These are phyloP conservation scores for Aquilaria malaccensis DNA, from an alignment of 345 rosid genomes.

Conservation along the genomic window DNA sequence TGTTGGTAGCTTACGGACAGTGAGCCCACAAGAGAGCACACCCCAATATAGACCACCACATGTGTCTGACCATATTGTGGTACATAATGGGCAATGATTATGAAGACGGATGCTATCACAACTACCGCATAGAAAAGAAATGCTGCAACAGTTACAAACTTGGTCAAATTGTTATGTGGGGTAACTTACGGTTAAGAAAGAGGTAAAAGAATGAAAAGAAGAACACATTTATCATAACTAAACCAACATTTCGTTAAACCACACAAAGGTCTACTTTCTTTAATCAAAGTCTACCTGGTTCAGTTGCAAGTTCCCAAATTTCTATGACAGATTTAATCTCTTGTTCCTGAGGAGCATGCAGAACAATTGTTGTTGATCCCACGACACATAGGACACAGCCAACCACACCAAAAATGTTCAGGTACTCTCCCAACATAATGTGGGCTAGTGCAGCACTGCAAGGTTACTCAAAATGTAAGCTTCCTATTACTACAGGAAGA, in stretches of 20 bases:
- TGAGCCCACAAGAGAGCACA: conserved; percentile 92
- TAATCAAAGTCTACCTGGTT: conserved; percentile 51
- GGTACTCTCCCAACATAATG: conserved; percentile 61
- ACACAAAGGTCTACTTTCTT: background rate
- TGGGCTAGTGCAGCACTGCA: conserved; percentile 87
- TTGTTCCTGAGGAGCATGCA: conserved; percentile 92
- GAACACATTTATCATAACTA: background rate
- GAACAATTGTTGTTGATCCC: conserved; percentile 79
- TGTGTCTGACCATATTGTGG: conserved; percentile 88
- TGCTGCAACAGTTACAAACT: conserved; percentile 42
- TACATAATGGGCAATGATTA: conserved; percentile 52
- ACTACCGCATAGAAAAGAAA: conserved; percentile 74
- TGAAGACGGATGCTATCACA: conserved; percentile 54
- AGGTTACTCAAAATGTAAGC: conserved; percentile 9
- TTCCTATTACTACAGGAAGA: background rate
- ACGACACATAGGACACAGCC: conserved; percentile 89
- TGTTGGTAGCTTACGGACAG: conserved; percentile 52
- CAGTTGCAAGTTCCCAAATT: conserved; percentile 94
- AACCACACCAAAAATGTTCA: conserved; percentile 79
- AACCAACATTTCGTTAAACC: too few species aligned
- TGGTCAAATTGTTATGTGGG: too few species aligned
- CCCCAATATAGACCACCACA: conserved; percentile 81
- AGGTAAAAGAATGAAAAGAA: background rate
- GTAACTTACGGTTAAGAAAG: too few species aligned
- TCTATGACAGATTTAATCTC: conserved; percentile 67